Evolutionary conservation across 257 asterid genomes (phyloP).

Genomic region (Cruciata laevipes): DNA sequence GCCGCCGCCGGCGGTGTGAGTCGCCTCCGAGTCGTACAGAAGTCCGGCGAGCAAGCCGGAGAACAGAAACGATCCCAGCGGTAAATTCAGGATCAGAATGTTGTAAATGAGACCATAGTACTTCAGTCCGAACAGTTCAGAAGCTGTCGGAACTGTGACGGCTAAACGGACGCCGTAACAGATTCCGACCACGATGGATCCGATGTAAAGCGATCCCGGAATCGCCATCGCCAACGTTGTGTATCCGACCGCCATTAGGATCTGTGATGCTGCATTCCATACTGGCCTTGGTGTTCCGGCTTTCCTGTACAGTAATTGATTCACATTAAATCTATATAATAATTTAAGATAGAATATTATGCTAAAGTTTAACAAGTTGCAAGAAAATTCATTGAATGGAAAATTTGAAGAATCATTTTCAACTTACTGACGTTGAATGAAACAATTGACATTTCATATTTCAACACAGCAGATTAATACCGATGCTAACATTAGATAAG

Average conservation of each 20-base stretch:
- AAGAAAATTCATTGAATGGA: background rate
- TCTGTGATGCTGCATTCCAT: slow-evolving; percentile 44
- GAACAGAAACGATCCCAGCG: slow-evolving; percentile 43
- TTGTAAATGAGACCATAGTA: slow-evolving; percentile 38
- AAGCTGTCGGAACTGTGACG: slow-evolving; percentile 38
- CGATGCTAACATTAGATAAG: background rate
- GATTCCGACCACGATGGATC: slow-evolving; percentile 36
- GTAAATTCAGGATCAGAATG: slow-evolving; percentile 39
- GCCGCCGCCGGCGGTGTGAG: slow-evolving; percentile 29
- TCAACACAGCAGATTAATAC: background rate
- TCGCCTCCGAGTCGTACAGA: slow-evolving; percentile 33
- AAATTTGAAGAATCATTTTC: background rate
- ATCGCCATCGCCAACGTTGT: slow-evolving; percentile 32
- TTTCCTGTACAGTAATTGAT: slow-evolving; percentile 19
- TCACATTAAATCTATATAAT: too few species aligned
- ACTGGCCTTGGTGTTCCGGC: slow-evolving; percentile 43
- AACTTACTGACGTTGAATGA: background rate
- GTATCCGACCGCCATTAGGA: slow-evolving; percentile 40
- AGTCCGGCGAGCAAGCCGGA: slow-evolving; percentile 44
- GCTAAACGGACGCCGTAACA: slow-evolving; percentile 47
- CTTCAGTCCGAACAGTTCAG: slow-evolving; percentile 43
- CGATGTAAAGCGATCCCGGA: slow-evolving; percentile 43
- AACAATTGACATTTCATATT: background rate
- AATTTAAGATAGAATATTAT: too few species aligned
- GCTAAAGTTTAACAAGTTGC: background rate